Percentiles rank a stretch among this genome's conserved stretches.
phyloP scores from a whole-genome alignment of 2,329 filamentous ascomycete species.

The Cladosporium colombiae region DNA sequence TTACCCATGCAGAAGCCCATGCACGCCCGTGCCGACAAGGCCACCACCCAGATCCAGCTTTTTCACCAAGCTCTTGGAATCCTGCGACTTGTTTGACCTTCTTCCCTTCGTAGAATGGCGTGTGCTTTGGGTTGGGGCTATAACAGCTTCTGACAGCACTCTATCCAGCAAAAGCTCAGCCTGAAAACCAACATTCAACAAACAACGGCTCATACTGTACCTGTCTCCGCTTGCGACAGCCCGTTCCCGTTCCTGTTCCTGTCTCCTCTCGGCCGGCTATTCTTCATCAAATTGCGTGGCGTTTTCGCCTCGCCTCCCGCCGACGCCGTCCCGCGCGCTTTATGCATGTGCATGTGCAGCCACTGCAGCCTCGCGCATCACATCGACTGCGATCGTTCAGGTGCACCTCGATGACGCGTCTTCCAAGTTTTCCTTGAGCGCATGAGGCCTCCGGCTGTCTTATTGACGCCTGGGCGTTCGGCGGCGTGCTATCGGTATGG shows the following conservation, averaged over 20 bases:
- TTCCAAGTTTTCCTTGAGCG: not conserved
- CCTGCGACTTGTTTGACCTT: not conserved
- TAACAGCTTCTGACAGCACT: not conserved
- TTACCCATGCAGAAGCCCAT: constrained; percentile 7
- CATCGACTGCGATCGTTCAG: constrained; percentile 9
- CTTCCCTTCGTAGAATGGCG: not conserved
- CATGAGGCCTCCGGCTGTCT: constrained; percentile 3
- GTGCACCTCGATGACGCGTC: constrained; percentile 13
- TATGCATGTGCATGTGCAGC: not conserved
- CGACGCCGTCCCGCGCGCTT: not conserved
- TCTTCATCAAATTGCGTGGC: constrained; percentile 13
- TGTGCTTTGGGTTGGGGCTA: not conserved
- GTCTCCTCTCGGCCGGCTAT: not conserved
- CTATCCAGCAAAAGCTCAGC: not conserved
- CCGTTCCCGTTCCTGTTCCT: not conserved
- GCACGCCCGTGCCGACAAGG: not conserved
- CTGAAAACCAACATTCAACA: not conserved
- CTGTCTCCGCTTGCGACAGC: not conserved
- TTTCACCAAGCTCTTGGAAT: not conserved
- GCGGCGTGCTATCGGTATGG: not conserved
- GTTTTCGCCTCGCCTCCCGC: constrained; percentile 9
- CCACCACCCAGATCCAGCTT: not conserved
- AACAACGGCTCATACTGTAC: not conserved
- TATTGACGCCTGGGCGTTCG: constrained; percentile 3
- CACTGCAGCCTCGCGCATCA: not conserved